These are phyloP conservation scores for Fusarium verticillioides DNA, from an alignment of 2,329 filamentous ascomycete species.

Conservation along the genomic window DNA sequence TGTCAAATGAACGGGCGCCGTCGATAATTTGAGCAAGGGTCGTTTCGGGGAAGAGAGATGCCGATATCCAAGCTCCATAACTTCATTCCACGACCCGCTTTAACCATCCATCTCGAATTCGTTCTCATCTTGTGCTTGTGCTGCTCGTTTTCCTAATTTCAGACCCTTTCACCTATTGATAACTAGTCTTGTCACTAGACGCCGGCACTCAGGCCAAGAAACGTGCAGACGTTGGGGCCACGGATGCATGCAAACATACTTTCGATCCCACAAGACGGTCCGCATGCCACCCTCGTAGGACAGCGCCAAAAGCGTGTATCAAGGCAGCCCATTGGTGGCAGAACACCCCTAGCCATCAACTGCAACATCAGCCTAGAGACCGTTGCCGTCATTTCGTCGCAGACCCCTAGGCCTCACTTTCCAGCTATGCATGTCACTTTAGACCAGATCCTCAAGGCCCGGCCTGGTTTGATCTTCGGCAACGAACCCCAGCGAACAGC, in stretches of 20 bases:
- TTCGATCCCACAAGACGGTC: slow-evolving; percentile 21
- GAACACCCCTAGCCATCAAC: neutral
- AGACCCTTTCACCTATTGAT: neutral
- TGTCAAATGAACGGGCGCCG: slow-evolving; percentile 14
- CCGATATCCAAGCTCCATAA: slow-evolving; percentile 11
- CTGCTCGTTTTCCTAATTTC: slow-evolving; percentile 4
- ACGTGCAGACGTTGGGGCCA: slow-evolving; percentile 10
- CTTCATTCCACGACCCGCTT: slow-evolving; percentile 2
- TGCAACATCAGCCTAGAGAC: neutral
- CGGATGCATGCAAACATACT: slow-evolving; percentile 32
- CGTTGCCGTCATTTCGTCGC: slow-evolving; percentile 26
- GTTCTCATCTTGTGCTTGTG: neutral
- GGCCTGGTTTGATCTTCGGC: slow-evolving; percentile 2
- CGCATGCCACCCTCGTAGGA: slow-evolving; percentile 12
- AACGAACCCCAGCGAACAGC: neutral
- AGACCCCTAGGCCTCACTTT: neutral
- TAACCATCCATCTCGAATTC: neutral
- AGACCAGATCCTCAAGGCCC: neutral
- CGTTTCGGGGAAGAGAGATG: slow-evolving; percentile 21
- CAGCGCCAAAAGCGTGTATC: neutral
- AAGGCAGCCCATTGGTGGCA: slow-evolving; percentile 4
- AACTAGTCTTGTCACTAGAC: slow-evolving; percentile 4
- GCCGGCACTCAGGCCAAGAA: neutral
- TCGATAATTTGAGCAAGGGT: neutral
- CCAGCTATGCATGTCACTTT: slow-evolving; percentile 35